Evolutionary conservation across 2,329 filamentous ascomycete species (phyloP).

Genomic region (Ophidiomyces ophidiicola): DNA sequence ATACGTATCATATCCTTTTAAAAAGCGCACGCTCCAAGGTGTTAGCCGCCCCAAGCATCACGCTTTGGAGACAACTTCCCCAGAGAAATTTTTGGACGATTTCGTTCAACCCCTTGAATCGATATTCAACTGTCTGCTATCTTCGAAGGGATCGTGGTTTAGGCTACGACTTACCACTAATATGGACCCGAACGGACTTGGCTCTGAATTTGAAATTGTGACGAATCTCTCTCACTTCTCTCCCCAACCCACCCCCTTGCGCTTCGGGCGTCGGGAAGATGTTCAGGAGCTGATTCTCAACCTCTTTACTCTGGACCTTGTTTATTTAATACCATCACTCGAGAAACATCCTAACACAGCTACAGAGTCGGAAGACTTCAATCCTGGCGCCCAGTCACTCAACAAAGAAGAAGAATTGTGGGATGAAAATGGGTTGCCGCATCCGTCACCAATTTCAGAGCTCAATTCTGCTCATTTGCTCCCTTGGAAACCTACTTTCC

Average conservation of each 20-base stretch:
- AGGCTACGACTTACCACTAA: slow-evolving; percentile 30
- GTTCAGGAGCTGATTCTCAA: slow-evolving; percentile 26
- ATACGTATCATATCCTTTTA: slow-evolving; percentile 17
- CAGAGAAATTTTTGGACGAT: slow-evolving; percentile 33
- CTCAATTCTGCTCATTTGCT: slow-evolving; percentile 1
- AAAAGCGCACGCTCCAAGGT: not conserved
- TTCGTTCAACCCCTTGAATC: slow-evolving; percentile 36
- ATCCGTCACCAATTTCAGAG: not conserved
- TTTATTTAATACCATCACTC: slow-evolving; percentile 22
- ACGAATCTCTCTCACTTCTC: slow-evolving; percentile 24
- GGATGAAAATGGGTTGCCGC: slow-evolving; percentile 4
- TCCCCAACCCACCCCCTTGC: slow-evolving; percentile 21
- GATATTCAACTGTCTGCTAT: slow-evolving; percentile 29
- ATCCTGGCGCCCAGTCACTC: not conserved
- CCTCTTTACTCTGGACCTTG: slow-evolving; percentile 30
- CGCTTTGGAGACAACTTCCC: slow-evolving; percentile 13
- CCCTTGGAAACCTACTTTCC: slow-evolving; percentile 19
- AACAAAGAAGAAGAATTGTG: not conserved
- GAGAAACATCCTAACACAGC: not conserved
- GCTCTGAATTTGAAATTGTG: slow-evolving; percentile 30
- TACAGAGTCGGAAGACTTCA: not conserved
- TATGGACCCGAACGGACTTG: slow-evolving; percentile 23
- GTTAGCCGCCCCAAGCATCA: not conserved
- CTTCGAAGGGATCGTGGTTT: slow-evolving; percentile 26
- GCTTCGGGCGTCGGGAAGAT: slow-evolving; percentile 26